Evolutionary conservation across 495 filamentous ascomycete species (phyloP).

Genomic region (Penicillium soppii): DNA sequence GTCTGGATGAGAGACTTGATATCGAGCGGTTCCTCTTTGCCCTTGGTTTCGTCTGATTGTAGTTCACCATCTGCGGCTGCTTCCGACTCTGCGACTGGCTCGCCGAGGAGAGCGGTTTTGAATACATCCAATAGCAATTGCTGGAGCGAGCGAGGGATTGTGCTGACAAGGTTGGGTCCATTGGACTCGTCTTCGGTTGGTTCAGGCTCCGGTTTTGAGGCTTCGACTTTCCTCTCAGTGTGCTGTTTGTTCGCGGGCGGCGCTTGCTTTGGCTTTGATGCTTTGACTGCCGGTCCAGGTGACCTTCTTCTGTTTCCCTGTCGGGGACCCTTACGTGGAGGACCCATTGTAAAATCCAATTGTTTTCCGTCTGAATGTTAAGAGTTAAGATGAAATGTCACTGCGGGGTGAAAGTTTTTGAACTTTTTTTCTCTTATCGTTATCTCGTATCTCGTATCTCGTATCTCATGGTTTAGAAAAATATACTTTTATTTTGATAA

Average conservation of each 20-base stretch:
- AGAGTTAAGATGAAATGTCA: not conserved
- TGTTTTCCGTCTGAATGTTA: not conserved
- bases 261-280: conserved; percentile 2
- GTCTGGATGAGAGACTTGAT: conserved; percentile 64
- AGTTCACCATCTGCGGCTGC: conserved; percentile 10
- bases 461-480: not conserved
- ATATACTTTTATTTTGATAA: not conserved
- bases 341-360: too few relatives aligned
- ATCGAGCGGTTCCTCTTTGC: conserved; percentile 27
- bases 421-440: conserved; percentile 10
- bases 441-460: not conserved
- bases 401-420: conserved; percentile 7
- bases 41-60: conserved; percentile 7
- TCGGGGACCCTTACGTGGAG: conserved; percentile 12
- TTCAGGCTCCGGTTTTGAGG: conserved; percentile 9
- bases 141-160: conserved; percentile 55
- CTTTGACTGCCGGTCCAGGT: conserved; percentile 1
- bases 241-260: conserved; percentile 16
- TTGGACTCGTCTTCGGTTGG: conserved; percentile 8
- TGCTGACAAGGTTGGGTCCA: conserved; percentile 27
- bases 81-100: not conserved
- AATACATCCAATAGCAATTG: conserved; percentile 80
- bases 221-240: conserved; percentile 11
- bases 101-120: conserved; percentile 52
- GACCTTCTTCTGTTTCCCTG: conserved; percentile 9